Evolutionary conservation across 169 alveolate genomes (phyloP), one percentile per base, ranked within the genome.

Genomic region (Plasmodium ovale): DNA sequence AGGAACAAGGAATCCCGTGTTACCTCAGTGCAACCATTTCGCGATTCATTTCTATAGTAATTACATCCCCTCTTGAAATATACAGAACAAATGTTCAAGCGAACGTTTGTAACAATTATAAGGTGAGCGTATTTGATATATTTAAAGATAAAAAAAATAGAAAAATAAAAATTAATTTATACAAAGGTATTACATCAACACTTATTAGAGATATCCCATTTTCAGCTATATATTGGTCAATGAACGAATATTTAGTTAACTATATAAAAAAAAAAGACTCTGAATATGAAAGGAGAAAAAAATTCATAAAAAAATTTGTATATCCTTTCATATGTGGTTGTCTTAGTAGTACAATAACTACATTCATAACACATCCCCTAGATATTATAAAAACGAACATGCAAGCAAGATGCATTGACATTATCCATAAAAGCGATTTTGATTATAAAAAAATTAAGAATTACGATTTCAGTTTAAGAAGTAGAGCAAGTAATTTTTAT

Each of bases 151-250:
- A 82, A 56, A 29, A 82, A 82, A 82, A 82, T 59, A 31, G 84
- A 82, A 82, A 56, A 67, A 23, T 82, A 44, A 82, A 82, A 82
- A 67, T 82, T 47, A 82, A 82, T 82, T 47, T 82, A 31, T 82
- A 82, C 58, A 82, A 82, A 82, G 90, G 90, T 2, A 67, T 87
- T 25, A 87, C 93, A 31, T 88, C 90, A 19, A 87, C 92, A 10
- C 89, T 92, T 87, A 64, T 87, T 25, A 68, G 93, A 49, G 94
- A 87, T 39, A 84, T 72, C 4, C 93, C 93, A 21, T 92, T 92
- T 49, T 82, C 92, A 37, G 92, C 94, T 31, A 56, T 65, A 6
- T 92, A 92, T 60, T 87, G 92, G 92, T 72, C 92, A 23, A 27
- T 92, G 2, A 87, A 87, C 21, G 94, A 91, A 37, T 79, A 85